Evolutionary conservation across 192 early-diverging fungal genomes (phyloP), one percentile per base, ranked within the genome.

Genomic region (Backusella parvicylindrica): DNA sequence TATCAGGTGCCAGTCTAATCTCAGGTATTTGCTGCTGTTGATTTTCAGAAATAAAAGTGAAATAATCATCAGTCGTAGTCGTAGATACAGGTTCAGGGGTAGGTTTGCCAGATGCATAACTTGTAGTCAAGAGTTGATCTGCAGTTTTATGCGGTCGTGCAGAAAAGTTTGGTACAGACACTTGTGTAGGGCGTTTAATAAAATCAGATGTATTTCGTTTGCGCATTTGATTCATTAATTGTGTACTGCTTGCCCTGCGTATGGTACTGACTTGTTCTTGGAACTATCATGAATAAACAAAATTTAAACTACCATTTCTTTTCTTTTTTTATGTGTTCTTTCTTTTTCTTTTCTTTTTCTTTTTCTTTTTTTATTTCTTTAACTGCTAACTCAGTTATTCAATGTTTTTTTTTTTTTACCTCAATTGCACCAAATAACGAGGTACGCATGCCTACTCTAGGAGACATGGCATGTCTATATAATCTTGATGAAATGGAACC

Each of bases 391-490:
- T 41, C 12, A 16, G 3, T 56, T 35, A 56, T 53, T 35, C n/a
- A 41, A 41, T 41, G 1, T 41, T n/a, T 35, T 9, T 49, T 30
- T 38, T 1, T 35, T 8, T 37, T 56, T 78, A 85, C 84, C 84
- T 89, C 87, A 11, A 89, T 79, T 0, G 87, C 87, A 35, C 84
- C 72, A 65, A 89, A 79, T 8, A 89, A 67, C 9, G 86, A 86
- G 26, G 87, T 79, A 63, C 86, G 77, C 49, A 82, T 84, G 33
- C 83, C 78, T 11, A 75, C 73, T 72, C 76, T 72, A 16, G 80
- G 80, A 4, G 80, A 75, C 37, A 77, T 75, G 2, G 73, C 36
- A 28, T 49, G 73, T 5, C 73, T 38, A 69, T 81, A 73, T 13
- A 70, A 40, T 12, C 64, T 53, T n/a, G 75, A 43, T 11, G 74